A percentile compares a stretch with the other conserved stretches of the same genome.
Conservation (phyloP, 2,329 filamentous ascomycete genomes). For the Cladosporium cucumerinum region DNA sequence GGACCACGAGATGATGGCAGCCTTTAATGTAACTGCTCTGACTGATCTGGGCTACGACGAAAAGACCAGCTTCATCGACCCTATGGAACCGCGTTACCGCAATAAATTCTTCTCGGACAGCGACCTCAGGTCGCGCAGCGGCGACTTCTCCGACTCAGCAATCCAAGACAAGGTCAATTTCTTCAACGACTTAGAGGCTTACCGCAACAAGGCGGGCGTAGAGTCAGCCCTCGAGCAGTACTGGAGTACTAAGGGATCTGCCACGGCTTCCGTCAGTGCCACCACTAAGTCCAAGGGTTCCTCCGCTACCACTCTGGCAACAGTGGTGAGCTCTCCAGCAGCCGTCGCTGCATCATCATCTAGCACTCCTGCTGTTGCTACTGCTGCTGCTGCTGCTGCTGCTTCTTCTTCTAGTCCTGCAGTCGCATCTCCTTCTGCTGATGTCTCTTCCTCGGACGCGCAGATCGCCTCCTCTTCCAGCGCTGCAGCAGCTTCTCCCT, state of each 20-base stretch:
- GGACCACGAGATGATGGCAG: conserved; percentile 44
- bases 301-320: background rate
- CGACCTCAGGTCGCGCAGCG: conserved; percentile 1
- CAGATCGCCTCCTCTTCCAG: background rate
- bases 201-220: conserved; percentile 26
- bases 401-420: background rate
- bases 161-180: conserved; percentile 32
- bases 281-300: background rate
- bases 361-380: background rate
- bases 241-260: conserved; percentile 18
- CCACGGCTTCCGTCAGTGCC: background rate
- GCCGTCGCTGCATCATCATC: background rate
- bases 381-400: background rate
- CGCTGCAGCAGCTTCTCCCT: background rate
- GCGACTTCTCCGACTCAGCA: conserved; percentile 23
- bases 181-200: conserved; percentile 34
- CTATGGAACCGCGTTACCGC: conserved; percentile 22
- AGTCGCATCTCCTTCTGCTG: background rate
- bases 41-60: conserved; percentile 32
- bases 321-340: background rate
- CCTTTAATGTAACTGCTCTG: conserved; percentile 42
- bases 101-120: conserved; percentile 25
- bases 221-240: conserved; percentile 32
- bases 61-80: conserved; percentile 27
- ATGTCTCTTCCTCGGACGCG: background rate